phyloP scores from a whole-genome alignment of 1,284 basidiomycete genomes.

The Ustilago shanxiensis region DNA sequence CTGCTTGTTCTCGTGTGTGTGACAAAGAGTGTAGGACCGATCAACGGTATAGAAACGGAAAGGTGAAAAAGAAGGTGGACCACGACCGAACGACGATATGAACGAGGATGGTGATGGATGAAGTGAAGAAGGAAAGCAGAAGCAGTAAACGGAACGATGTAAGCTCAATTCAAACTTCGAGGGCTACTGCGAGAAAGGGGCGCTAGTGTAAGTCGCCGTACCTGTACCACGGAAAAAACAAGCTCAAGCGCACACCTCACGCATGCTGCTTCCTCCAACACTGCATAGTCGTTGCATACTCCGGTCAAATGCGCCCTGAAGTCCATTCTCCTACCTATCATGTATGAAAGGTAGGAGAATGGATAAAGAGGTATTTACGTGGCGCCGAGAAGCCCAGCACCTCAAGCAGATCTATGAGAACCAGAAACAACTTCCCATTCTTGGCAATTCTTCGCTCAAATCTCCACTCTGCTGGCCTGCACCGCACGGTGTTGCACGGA shows the following conservation, averaged over 20 bases:
- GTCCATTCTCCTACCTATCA: not conserved
- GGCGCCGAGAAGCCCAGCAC: not conserved
- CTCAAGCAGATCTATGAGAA: not conserved
- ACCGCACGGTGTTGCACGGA: too few species aligned
- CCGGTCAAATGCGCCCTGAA: not conserved
- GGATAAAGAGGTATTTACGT: too few species aligned
- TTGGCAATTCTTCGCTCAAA: not conserved
- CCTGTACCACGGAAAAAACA: not conserved
- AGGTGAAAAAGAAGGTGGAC: constrained; percentile 4
- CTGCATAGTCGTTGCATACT: too few species aligned
- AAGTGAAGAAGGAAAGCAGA: not conserved
- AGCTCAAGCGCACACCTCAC: not conserved
- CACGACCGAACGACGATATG: constrained; percentile 18
- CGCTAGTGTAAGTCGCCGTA: not conserved
- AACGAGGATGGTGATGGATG: constrained; percentile 13
- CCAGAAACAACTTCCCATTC: not conserved
- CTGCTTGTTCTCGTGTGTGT: constrained; percentile 10
- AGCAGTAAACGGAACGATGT: not conserved
- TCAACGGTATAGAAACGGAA: constrained; percentile 38
- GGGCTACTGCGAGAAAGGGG: not conserved
- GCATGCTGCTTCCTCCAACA: not conserved
- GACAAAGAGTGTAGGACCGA: constrained; percentile 14
- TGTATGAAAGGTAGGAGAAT: too few species aligned
- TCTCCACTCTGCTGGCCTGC: not conserved
- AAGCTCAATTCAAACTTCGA: not conserved